Base-by-base conservation (phyloP, 139 green algal genomes). In the Closterium sp. region DNA sequence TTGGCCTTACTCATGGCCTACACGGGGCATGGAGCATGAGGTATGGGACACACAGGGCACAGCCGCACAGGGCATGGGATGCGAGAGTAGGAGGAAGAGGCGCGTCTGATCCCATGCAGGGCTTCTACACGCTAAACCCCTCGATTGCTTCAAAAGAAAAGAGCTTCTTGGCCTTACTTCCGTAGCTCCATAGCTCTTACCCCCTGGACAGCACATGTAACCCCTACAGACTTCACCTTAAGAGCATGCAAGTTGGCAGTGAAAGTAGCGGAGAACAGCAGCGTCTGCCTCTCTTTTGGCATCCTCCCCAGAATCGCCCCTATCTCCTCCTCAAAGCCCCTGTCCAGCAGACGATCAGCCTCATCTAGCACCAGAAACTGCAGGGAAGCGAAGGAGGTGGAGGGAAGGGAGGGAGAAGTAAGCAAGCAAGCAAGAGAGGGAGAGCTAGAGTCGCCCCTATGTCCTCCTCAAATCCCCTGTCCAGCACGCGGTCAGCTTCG, bases 231-330 rank as follows among this genome's bases (percentile, higher is more conserved):
- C n/a, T n/a, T n/a, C 88, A 87, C 92, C 90, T 88, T 33, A 2
- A 94, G 23, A 6, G 36, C 35, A 23, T 89, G 81, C 36, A 95
- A 12, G n/a, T 87, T 94, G 31, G 16, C n/a, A 0, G 97, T 99
- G 94, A 99, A 97, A 12, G 97, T 99, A 21, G 97, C 97, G 66
- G 93, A 97, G 93, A 98, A 99, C 76, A 99, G 96, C 93, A 99
- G 95, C 33, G 97, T 99, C 96, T 99, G 98, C 2, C 98, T 95
- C 84, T 94, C 43, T 12, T 89, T 84, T 2, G 93, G 93, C 28
- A 95, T 81, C 16, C 30, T 33, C 35, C 8, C 36, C 38, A 96
- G 89, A 33, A 97, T 94, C 4, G 43, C 86, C 1, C 76, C 55
- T 76, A 98, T 93, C 34, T 97, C 95, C 2, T 91, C 84, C 94